Evolutionary conservation across 225 moss, liverwort and hornwort species (phyloP).

Genomic region (Takakia lepidozioides): DNA sequence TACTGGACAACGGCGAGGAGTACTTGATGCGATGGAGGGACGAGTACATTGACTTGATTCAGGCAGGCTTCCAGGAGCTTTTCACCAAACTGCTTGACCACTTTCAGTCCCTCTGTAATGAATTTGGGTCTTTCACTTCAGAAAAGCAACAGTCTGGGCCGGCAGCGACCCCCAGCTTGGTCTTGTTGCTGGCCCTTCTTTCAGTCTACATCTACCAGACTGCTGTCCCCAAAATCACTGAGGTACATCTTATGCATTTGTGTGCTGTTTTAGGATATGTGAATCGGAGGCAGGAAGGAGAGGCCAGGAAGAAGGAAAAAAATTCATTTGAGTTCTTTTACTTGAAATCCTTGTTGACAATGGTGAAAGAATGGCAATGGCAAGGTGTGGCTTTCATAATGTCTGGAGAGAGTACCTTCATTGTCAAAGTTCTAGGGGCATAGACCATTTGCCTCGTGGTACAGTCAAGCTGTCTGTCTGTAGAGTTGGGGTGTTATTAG

Average conservation of each 20-base stretch:
- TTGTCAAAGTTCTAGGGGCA: too few species aligned
- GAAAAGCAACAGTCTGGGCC: constrained; percentile 40
- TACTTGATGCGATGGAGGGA: constrained; percentile 77
- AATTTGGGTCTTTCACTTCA: constrained; percentile 39
- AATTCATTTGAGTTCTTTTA: not conserved
- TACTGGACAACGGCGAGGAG: constrained; percentile 63
- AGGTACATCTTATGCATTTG: constrained; percentile 35
- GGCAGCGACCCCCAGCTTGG: constrained; percentile 58
- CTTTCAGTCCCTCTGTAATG: constrained; percentile 67
- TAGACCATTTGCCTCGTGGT: too few species aligned
- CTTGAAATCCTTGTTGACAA: not conserved
- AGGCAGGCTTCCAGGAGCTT: constrained; percentile 88
- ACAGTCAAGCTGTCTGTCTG: too few species aligned
- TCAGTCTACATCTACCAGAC: constrained; percentile 92
- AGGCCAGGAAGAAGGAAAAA: not conserved
- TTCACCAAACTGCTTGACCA: constrained; percentile 87
- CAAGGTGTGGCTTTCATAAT: not conserved
- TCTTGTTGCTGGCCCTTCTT: constrained; percentile 86
- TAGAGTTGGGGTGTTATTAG: too few species aligned
- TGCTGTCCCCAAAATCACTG: constrained; percentile 93
- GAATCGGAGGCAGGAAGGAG: not conserved
- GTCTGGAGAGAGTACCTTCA: too few species aligned
- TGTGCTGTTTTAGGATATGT: not conserved
- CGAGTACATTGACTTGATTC: constrained; percentile 87
- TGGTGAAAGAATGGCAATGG: not conserved